Percentiles rank a stretch among this genome's conserved stretches.
phyloP scores from a whole-genome alignment of 352 stramenopile genomes.

The Phytophthora tubulina region DNA sequence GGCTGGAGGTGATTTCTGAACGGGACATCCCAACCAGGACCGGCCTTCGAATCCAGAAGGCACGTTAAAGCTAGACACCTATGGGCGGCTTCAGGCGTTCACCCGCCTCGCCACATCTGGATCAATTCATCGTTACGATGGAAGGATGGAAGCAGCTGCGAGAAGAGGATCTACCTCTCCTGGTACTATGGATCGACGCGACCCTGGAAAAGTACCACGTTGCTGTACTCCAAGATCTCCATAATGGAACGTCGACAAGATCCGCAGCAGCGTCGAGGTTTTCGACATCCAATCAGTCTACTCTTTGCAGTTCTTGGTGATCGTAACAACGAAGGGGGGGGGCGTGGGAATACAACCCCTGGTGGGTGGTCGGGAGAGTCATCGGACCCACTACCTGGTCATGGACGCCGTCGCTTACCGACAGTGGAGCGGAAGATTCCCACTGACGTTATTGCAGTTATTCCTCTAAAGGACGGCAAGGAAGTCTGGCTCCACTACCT shows the following conservation, averaged over 20 bases:
- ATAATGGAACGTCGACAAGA: neutral
- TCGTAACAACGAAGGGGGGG: neutral
- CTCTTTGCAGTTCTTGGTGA: neutral
- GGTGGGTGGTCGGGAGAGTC: no score
- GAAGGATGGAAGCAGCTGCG: conserved; percentile 13
- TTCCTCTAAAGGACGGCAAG: conserved; percentile 16
- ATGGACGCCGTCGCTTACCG: neutral
- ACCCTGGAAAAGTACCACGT: neutral
- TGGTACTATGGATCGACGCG: conserved; percentile 10
- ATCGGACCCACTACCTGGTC: neutral
- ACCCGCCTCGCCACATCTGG: no score
- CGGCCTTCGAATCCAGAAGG: no score
- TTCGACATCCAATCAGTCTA: neutral
- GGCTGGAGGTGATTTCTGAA: no score
- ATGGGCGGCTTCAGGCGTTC: no score
- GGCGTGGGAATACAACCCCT: neutral
- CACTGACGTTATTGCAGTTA: neutral
- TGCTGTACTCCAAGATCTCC: neutral
- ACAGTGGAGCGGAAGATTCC: conserved; percentile 12
- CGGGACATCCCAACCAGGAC: no score
- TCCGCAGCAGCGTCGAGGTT: neutral
- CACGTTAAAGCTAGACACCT: no score
- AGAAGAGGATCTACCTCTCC: neutral
- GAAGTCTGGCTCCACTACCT: conserved; percentile 26
- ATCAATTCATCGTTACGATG: neutral